Base-by-base conservation (phyloP, 768 basidiomycete species). In the Filobasidium floriforme region DNA sequence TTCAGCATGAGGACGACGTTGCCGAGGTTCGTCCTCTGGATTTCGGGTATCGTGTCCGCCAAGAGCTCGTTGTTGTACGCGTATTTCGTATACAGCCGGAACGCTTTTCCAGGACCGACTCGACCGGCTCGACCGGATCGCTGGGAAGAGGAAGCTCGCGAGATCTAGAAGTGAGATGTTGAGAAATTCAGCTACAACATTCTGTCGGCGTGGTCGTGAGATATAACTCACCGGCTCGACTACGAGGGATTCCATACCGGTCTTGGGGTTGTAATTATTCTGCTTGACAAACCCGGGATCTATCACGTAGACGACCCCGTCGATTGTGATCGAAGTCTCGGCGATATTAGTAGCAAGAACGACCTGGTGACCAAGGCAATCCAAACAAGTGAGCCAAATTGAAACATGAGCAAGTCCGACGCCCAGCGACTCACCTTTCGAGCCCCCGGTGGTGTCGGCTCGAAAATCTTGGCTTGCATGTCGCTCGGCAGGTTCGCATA, bases 221-320 rank as follows among this genome's bases (percentile, higher is more conserved):
- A 12, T 4, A 12, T 4, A 22, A 83, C 88, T 79, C 68, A 93
- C 90, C 0, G 96, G 96, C 61, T 97, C 93, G 41, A 99, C 92
- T 15, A 92, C 86, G 15, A 99, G 82, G 0, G 92, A 94, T 11
- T 91, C 92, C 96, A 99, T 99, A 15, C 96, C 94, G 52, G 96
- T 96, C 73, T 93, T 84, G 1, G 96, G 96, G 79, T 99, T 99
- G 77, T 96, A 99, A 46, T 92, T 89, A 77, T 99, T 98, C 76
- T 99, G 96, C 82, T 99, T 99, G 72, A 98, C 94, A 73, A 98
- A 97, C 14, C 96, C 96, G 1, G 96, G 96, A 77, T 99, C 96
- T 70, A 99, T 98, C 46, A 99, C 96, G 77, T 96, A 99, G 1
- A 98, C 94, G 7, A 99, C 96, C 32, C 96, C 96, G 63, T 98